Evolutionary conservation across 2,329 filamentous ascomycete genomes (phyloP), one percentile per base, ranked within the genome.

Genomic region (Paecilomyces niveus): DNA sequence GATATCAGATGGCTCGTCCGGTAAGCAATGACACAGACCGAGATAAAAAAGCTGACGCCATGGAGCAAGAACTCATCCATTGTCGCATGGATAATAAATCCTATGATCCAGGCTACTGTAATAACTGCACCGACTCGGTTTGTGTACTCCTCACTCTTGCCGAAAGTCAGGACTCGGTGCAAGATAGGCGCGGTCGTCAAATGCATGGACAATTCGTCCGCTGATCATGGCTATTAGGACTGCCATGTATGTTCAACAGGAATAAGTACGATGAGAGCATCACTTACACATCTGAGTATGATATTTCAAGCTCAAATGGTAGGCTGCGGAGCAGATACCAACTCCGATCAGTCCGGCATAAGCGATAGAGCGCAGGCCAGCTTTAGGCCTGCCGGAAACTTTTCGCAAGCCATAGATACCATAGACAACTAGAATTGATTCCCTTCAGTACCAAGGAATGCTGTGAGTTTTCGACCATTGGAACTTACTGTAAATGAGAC

Each of bases 21-120:
- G 1, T 63, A 67, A 3, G 67, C 72, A 45, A 78, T 76, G 10
- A 75, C 49, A 29, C 68, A 73, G 0, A 76, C 68, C 0, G 66
- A 68, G 1, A 74, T 3, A 0, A 70, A 75, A 61, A 78, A 78
- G 0, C 68, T 62, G 0, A 66, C 64, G 0, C 74, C 75, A 53
- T 78, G 75, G 0, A 78, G 65, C 0, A 78, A 49, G 26, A 78
- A 77, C 55, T 78, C 75, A 29, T 78, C 74, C 73, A 77, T 73
- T 13, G 72, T 69, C 69, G 77, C 77, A 35, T 78, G 75, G 0
- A 73, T 70, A 5, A 76, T 45, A 9, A 45, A 45, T 2, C 39
- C 39, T 9, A 45, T 6, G 15, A 21, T n/a, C 39, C n/a, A 45
- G 8, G 39, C 39, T 8, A 45, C 39, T 45, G 39, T 67, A 72